Evolutionary conservation across 73 alveolate species (phyloP).

Genomic region (Paramecium caudatum): DNA sequence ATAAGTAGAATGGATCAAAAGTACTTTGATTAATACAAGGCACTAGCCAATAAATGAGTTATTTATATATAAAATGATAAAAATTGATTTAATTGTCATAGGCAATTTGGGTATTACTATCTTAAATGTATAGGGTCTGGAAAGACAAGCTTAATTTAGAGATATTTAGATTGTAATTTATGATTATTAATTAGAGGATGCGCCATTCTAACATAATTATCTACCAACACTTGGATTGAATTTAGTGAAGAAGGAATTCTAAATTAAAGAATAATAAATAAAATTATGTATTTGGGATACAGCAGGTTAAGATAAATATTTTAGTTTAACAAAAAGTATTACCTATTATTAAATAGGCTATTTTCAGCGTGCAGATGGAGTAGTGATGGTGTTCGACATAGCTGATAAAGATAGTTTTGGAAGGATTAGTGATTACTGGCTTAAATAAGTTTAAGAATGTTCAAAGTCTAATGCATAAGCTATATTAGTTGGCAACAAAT

Average conservation of each 20-base stretch:
- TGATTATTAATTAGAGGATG: constrained; percentile 1
- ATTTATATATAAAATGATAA: constrained; percentile 28
- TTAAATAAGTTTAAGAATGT: constrained; percentile 43
- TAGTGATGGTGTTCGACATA: constrained; percentile 40
- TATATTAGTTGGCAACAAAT: constrained; percentile 54
- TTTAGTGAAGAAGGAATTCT: constrained; percentile 21
- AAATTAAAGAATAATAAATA: background rate
- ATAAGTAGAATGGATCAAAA: constrained; percentile 17
- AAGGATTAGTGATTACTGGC: constrained; percentile 40
- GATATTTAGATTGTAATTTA: constrained; percentile 49
- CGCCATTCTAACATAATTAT: constrained; percentile 59
- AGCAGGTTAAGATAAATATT: constrained; percentile 67
- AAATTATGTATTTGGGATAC: constrained; percentile 66
- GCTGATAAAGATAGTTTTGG: constrained; percentile 60
- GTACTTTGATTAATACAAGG: constrained; percentile 9
- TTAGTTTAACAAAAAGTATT: constrained; percentile 66
- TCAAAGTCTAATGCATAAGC: constrained; percentile 10
- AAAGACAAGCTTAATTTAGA: constrained; percentile 53
- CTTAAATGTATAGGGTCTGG: constrained; percentile 63
- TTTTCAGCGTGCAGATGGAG: constrained; percentile 69
- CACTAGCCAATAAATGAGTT: background rate
- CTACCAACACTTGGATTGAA: constrained; percentile 68
- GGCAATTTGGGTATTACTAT: constrained; percentile 62
- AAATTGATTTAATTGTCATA: constrained; percentile 63
- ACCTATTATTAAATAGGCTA: background rate